Conservation (phyloP, 164 flowering plant species). For the Sextonia rubra region DNA sequence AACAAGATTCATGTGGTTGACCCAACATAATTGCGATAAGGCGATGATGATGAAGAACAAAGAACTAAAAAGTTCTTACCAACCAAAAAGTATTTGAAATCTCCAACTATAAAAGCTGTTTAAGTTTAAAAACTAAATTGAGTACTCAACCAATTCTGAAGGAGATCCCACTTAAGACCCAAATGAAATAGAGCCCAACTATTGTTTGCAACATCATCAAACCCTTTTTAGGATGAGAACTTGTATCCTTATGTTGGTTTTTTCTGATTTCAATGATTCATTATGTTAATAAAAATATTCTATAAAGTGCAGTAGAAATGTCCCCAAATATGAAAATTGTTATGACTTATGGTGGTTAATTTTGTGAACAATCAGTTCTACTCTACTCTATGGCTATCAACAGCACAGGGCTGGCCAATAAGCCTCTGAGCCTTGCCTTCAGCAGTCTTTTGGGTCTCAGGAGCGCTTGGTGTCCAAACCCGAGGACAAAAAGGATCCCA, state of each 20-base stretch:
- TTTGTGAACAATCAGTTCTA: neutral
- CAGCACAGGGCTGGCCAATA: neutral
- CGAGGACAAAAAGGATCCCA: neutral
- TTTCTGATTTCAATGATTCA: neutral
- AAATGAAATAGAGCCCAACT: neutral
- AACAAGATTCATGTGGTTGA: neutral
- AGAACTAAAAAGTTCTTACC: neutral
- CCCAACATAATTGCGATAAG: neutral
- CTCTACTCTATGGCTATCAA: too few relatives aligned
- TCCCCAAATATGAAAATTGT: neutral
- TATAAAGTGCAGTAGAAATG: neutral
- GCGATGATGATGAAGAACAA: neutral
- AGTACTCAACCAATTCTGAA: neutral
- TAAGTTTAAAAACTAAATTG: neutral
- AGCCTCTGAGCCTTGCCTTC: neutral
- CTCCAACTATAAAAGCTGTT: neutral
- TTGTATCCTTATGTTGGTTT: neutral
- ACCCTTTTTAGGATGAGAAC: neutral
- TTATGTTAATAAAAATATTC: neutral
- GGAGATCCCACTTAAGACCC: neutral
- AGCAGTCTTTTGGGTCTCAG: neutral
- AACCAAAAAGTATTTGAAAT: neutral
- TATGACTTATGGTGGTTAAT: neutral
- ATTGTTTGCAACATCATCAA: neutral
- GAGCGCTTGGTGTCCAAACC: neutral